These are phyloP conservation scores for Lepidium campestre DNA, from an alignment of 441 rosid species.

Conservation along the genomic window DNA sequence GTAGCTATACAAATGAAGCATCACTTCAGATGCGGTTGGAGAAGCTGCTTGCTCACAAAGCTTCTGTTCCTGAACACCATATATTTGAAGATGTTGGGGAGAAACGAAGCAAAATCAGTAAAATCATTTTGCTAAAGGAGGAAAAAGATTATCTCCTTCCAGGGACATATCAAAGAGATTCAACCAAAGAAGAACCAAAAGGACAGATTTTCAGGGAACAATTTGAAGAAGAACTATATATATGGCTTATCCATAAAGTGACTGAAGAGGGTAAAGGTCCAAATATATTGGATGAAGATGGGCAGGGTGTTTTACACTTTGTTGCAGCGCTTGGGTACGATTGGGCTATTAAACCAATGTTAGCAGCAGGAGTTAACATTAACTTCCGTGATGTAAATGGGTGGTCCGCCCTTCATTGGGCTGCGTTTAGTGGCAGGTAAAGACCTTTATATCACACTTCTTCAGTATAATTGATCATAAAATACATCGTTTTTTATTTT, in stretches of 20 bases:
- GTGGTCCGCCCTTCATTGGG: conserved; percentile 99
- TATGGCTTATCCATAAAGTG: conserved; percentile 69
- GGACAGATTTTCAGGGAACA: conserved; percentile 41
- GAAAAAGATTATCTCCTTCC: conserved; percentile 46
- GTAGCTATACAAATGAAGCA: conserved; percentile 34
- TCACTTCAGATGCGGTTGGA: conserved; percentile 50
- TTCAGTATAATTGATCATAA: not conserved
- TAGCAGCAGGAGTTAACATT: conserved; percentile 70
- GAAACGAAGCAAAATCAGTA: conserved; percentile 43
- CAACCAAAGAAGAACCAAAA: conserved; percentile 29
- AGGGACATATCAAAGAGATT: conserved; percentile 31
- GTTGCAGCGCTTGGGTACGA: conserved; percentile 86
- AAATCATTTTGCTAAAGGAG: conserved; percentile 57
- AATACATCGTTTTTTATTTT: not conserved
- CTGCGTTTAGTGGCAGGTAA: conserved; percentile 87
- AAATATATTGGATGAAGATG: conserved; percentile 58
- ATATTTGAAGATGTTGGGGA: conserved; percentile 35
- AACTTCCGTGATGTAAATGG: conserved; percentile 92
- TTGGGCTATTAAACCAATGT: conserved; percentile 75
- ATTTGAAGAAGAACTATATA: conserved; percentile 53
- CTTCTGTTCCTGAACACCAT: conserved; percentile 27
- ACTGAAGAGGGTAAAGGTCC: conserved; percentile 83
- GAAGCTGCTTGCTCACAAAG: conserved; percentile 44
- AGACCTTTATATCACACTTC: conserved; percentile 12
- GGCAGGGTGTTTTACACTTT: conserved; percentile 86